Base-by-base conservation (phyloP, 1,139 yeast species). In the Yamadazyma dendronema region DNA sequence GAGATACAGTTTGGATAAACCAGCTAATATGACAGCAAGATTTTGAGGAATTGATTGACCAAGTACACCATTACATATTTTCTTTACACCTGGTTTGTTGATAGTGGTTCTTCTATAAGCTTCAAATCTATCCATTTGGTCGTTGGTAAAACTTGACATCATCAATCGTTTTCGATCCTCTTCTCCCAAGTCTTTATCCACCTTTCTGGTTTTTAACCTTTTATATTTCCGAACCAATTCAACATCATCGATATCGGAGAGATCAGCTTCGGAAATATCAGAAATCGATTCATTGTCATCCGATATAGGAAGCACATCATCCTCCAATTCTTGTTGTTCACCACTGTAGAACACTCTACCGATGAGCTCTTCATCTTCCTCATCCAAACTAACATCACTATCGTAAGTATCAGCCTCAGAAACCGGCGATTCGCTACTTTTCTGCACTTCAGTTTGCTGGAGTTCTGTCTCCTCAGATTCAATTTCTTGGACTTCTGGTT, bases 111-210 rank as follows among this genome's bases (percentile, higher is more conserved):
- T 71, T 47, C 96, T 74, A 57, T 82, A 89, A 10, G 86, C 87
- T 55, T 89, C 97, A 59, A 89, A 90, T 36, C 96, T 63, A 43
- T 82, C 82, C 83, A 87, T 83, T 55, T 92, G 97, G 28, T 81
- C 86, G n/a, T 77, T 78, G 41, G 84, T 82, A 54, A 92, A 79
- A 47, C 81, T 79, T 16, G 87, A 78, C 44, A 89, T 74, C 44
- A 90, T 63, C 19, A 89, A 53, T 46, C 85, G 74, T 56, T 79
- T 74, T 43, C 77, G 72, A 36, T 83, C 90, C 42, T 68, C 74
- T 33, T 69, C 72, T 8, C 50, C 44, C 30, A 66, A 48, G 26
- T 53, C 41, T 30, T 48, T 47, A 34, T 59, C 62, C 2, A 58
- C 48, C n/a, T 46, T 48, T 12, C 41, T 41, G 6, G 47, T 33